These are phyloP conservation scores for Hypoxylon cercidicola DNA, from an alignment of 495 filamentous ascomycete genomes.

Conservation along the genomic window DNA sequence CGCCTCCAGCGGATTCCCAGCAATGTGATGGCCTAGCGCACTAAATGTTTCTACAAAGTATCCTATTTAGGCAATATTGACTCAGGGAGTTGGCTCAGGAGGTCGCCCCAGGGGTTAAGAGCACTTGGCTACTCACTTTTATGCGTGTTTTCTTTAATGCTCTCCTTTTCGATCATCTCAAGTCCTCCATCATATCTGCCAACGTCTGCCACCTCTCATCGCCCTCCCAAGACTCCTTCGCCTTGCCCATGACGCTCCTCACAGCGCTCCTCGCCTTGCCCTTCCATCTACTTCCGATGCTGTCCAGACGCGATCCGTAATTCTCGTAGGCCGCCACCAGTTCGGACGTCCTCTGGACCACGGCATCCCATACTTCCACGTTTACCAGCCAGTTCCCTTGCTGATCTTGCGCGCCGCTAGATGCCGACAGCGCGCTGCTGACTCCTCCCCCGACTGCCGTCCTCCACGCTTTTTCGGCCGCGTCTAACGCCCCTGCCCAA, in stretches of 20 bases:
- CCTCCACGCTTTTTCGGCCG: constrained; percentile 90
- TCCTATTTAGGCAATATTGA: too few relatives aligned
- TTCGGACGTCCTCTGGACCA: constrained; percentile 72
- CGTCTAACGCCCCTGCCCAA: constrained; percentile 76
- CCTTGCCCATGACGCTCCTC: constrained; percentile 81
- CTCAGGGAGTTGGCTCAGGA: too few relatives aligned
- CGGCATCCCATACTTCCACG: constrained; percentile 63
- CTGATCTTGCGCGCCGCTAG: constrained; percentile 27
- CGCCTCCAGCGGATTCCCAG: too few relatives aligned
- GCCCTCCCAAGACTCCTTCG: constrained; percentile 84
- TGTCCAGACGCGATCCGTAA: constrained; percentile 62
- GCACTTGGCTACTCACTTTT: too few relatives aligned
- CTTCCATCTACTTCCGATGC: constrained; percentile 75
- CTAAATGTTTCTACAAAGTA: too few relatives aligned
- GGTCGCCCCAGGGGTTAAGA: too few relatives aligned
- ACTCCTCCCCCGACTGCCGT: constrained; percentile 62
- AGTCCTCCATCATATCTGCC: constrained; percentile 66
- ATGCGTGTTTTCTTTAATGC: too few relatives aligned
- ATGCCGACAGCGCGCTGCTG: constrained; percentile 33
- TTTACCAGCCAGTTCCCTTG: constrained; percentile 57
- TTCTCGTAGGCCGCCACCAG: constrained; percentile 74
- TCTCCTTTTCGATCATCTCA: constrained; percentile 54
- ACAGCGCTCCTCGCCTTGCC: constrained; percentile 88
- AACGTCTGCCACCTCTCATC: constrained; percentile 75
- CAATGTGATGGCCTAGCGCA: too few relatives aligned